phyloP scores from a whole-genome alignment of 2,329 filamentous ascomycete genomes.

The Hypocrella siamensis region DNA sequence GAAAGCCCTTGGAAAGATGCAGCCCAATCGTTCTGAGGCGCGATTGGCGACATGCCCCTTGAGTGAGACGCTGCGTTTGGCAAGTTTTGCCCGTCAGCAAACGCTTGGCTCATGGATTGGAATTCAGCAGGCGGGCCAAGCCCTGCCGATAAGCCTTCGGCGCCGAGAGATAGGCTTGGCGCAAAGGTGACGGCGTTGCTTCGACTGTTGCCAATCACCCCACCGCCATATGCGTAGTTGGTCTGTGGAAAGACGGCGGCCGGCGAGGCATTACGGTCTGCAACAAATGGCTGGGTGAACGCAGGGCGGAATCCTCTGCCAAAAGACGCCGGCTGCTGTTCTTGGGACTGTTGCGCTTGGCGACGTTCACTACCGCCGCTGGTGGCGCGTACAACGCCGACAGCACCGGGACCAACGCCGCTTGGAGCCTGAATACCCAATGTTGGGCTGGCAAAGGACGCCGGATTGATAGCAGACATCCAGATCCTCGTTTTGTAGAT shows the following conservation, averaged over 20 bases:
- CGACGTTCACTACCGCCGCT: conserved; percentile 26
- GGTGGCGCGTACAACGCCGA: conserved; percentile 37
- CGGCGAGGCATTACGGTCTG: conserved; percentile 24
- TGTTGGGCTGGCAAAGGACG: conserved; percentile 73
- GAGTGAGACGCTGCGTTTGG: conserved; percentile 18
- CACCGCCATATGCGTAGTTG: conserved; percentile 19
- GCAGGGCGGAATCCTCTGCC: conserved; percentile 25
- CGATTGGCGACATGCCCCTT: conserved; percentile 24
- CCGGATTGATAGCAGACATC: conserved; percentile 99
- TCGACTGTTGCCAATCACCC: conserved; percentile 17
- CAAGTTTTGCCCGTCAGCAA: conserved; percentile 23
- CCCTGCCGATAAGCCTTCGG: conserved; percentile 14
- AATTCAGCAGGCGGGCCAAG: conserved; percentile 26
- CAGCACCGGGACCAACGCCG: conserved; percentile 48
- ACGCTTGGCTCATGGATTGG: conserved; percentile 29
- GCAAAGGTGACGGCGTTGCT: conserved; percentile 12
- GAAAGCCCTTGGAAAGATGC: conserved; percentile 55
- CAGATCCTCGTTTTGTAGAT: conserved; percentile 99
- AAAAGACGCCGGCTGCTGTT: conserved; percentile 18
- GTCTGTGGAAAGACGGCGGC: conserved; percentile 17
- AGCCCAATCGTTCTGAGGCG: conserved; percentile 42
- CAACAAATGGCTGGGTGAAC: conserved; percentile 24
- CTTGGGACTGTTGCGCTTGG: conserved; percentile 26
- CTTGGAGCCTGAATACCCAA: conserved; percentile 56
- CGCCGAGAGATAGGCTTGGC: conserved; percentile 11